Evolutionary conservation across 352 stramenopile species (phyloP).

Genomic region (Aphanomyces invadans): DNA sequence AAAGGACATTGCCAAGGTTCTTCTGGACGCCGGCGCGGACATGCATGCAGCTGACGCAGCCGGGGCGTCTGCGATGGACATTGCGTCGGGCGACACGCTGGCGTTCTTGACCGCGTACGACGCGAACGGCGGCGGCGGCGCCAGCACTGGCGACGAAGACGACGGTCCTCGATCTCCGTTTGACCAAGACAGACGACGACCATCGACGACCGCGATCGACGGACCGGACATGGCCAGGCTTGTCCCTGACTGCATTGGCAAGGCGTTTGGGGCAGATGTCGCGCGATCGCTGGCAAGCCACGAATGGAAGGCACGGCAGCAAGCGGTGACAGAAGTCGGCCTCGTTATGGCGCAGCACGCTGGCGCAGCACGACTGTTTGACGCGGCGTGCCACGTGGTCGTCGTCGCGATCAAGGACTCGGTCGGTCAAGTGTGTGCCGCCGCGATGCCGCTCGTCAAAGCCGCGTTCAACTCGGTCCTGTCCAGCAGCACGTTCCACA

Average conservation of each 20-base stretch:
- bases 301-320: conserved; percentile 48
- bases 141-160: conserved; percentile 28
- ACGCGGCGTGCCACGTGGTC: conserved; percentile 57
- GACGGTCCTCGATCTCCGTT: conserved; percentile 25
- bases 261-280: conserved; percentile 47
- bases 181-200: conserved; percentile 31
- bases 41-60: conserved; percentile 49
- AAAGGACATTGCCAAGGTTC: conserved; percentile 46
- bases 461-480: conserved; percentile 51
- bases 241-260: conserved; percentile 25
- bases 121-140: conserved; percentile 32
- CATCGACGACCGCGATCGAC: conserved; percentile 28
- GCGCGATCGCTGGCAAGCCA: conserved; percentile 43
- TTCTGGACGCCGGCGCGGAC: conserved; percentile 62
- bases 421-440: conserved; percentile 60
- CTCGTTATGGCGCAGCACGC: conserved; percentile 33
- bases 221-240: conserved; percentile 31
- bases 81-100: conserved; percentile 42
- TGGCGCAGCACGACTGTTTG: conserved; percentile 44
- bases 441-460: conserved; percentile 53
- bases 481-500: conserved; percentile 54
- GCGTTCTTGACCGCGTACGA: conserved; percentile 40
- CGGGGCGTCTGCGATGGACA: conserved; percentile 54
- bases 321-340: conserved; percentile 47
- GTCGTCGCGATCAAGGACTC: conserved; percentile 44